Evolutionary conservation across 164 flowering plant species (phyloP), one percentile per base, ranked within the genome.

Genomic region (Vitis cinerea): DNA sequence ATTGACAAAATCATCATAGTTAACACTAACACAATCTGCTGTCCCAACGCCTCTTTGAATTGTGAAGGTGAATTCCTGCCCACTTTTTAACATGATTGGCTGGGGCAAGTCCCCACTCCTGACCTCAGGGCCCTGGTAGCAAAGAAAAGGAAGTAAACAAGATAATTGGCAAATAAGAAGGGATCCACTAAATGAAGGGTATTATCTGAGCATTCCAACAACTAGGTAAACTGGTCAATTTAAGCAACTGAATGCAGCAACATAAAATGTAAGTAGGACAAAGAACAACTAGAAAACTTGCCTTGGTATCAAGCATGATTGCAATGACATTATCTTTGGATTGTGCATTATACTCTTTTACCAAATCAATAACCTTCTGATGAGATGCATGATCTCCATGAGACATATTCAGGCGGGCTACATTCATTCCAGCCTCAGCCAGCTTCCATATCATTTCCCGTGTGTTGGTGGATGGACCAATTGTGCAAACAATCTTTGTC

Each of bases 41-140:
- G 92, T 86, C 59, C 98, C 91, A 80, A 96, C 95, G 50, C 99
- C 99, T 83, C 97, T 86, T 71, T 73, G 75, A 59, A 96, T 96
- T 47, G 99, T 96, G 72, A 93, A 96, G 27, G 94, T 92, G 75
- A 90, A 92, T 69, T 93, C 97, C 70, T 96, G 95, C 19, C 99
- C 99, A 81, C 65, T 58, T 68, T 52, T 27, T 73, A 96, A 79
- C 6, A 19, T 84, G 65, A 96, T 84, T 54, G 99, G 98, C 73
- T 96, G 90, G 64, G 97, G 98, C 82, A 96, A 80, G 73, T 96
- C 99, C n/a, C 99, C 99, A 74, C 99, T 96, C 72, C 99, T 86
- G 57, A 92, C 98, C 80, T 96, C 99, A 49, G 99, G 99, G 17
- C 99, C 99, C 99, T 96, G 82, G 44, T 30, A 61, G 62, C 31